phyloP scores from a whole-genome alignment of 306 rosid species.

The Sicyos edulis region DNA sequence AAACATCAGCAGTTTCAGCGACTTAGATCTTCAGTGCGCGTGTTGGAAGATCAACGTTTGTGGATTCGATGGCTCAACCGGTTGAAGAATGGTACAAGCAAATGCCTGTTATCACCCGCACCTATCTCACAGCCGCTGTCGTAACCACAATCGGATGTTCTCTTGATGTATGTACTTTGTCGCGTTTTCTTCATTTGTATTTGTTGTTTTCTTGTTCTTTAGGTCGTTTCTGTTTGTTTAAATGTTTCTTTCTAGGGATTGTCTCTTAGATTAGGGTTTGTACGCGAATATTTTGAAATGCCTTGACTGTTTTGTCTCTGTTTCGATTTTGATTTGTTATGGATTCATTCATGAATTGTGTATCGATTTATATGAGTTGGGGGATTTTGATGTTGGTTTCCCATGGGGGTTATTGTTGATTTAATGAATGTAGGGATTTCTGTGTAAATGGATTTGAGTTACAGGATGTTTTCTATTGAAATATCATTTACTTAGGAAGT shows the following conservation, averaged over 20 bases:
- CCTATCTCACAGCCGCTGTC: constrained; percentile 87
- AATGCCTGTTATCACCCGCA: constrained; percentile 90
- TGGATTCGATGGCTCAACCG: constrained; percentile 73
- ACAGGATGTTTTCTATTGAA: not conserved
- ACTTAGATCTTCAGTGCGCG: not conserved
- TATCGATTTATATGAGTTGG: not conserved
- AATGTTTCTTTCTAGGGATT: not conserved
- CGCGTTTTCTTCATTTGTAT: not conserved
- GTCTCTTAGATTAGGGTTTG: not conserved
- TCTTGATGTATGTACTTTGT: constrained; percentile 51
- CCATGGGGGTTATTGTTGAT: not conserved
- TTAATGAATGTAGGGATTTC: not conserved
- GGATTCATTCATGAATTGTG: not conserved
- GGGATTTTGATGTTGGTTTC: not conserved
- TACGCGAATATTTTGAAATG: not conserved
- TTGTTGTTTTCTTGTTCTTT: not conserved
- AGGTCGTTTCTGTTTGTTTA: not conserved
- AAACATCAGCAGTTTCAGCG: not conserved
- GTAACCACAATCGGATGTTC: constrained; percentile 92
- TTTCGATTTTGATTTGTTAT: constrained; percentile 15
- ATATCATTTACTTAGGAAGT: not conserved
- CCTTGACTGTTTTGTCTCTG: no score
- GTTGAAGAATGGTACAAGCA: constrained; percentile 99
- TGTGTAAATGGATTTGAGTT: not conserved
- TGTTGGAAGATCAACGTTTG: not conserved